Conservation (phyloP, 2,329 filamentous ascomycete species). For the Fusarium sp. region DNA sequence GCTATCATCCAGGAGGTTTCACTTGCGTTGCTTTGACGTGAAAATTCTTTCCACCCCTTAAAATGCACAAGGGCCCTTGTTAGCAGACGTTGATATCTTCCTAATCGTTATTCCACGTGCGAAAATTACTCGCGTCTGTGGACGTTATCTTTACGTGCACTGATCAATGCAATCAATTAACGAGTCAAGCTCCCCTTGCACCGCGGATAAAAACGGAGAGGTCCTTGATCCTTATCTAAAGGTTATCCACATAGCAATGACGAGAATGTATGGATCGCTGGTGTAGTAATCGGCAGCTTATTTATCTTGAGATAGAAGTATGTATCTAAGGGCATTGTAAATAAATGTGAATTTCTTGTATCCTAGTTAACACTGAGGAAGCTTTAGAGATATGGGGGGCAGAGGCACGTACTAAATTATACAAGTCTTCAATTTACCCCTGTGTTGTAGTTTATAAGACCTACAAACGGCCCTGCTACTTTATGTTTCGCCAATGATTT, state of each 20-base stretch:
- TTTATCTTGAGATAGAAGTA: no score
- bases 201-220: background rate
- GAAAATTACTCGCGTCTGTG: background rate
- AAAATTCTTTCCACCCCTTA: background rate
- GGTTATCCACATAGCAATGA: background rate
- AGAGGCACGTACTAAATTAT: no score
- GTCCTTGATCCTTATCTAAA: rapidly evolving
- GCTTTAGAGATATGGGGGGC: rapidly evolving
- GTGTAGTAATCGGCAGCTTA: background rate
- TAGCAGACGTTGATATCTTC: background rate
- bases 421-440: no score
- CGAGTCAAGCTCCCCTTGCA: background rate
- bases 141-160: background rate
- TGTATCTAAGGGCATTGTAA: no score
- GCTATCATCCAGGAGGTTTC: background rate
- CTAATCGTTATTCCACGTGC: background rate
- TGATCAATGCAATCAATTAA: background rate
- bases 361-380: no score
- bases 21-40: background rate
- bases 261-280: rapidly evolving
- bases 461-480: background rate
- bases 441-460: rapidly evolving
- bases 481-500: background rate
- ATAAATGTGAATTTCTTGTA: no score
- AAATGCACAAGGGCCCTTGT: background rate